Base-by-base conservation (phyloP, 768 basidiomycete species). In the Kockovaella imperatae region DNA sequence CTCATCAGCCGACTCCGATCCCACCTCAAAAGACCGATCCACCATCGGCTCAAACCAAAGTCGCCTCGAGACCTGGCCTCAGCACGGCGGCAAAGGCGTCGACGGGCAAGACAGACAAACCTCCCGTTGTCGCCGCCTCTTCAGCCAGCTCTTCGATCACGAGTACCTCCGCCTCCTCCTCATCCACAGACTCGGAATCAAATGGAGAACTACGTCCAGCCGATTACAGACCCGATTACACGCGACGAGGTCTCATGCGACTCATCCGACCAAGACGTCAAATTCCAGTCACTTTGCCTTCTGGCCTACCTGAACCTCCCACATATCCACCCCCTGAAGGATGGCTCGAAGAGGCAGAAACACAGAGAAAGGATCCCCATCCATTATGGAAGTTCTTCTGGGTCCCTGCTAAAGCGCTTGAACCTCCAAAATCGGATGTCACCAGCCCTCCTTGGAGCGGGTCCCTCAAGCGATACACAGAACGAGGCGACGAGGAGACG, bases 321-420 rank as follows among this genome's bases (percentile, higher is more conserved):
- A 31, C 40, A 8, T 67, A 62, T 35, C 59, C 64, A 11, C 62
- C 57, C 8, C 26, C 59, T 1, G 43, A 49, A n/a, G 57, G 54
- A 14, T 62, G 64, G 35, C 40, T 56, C 24, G 29, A 8, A 20
- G 53, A 45, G 14, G 32, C 25, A 5, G 42, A 50, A 20, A 42
- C 40, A 4, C 32, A 48, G 44, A 49, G 28, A 36, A 32, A 45
- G 25, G 45, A 28, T 1, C 28, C 40, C 18, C 69, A 71, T 53
- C 62, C 67, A 1, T 49, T 71, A 15, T 71, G 65, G 65, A 56
- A 66, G 45, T 71, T 71, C 52, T 69, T 71, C 56, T 56, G 62
- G 43, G 50, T 62, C 5, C 60, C 57, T 13, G 24, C 32, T 6
- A 17, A n/a, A 3, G 54, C 50, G 14, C 48, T 39, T 41, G 54